Evolutionary conservation across 1,139 yeast species (phyloP).

Genomic region (Debaryomyces robertsiae): DNA sequence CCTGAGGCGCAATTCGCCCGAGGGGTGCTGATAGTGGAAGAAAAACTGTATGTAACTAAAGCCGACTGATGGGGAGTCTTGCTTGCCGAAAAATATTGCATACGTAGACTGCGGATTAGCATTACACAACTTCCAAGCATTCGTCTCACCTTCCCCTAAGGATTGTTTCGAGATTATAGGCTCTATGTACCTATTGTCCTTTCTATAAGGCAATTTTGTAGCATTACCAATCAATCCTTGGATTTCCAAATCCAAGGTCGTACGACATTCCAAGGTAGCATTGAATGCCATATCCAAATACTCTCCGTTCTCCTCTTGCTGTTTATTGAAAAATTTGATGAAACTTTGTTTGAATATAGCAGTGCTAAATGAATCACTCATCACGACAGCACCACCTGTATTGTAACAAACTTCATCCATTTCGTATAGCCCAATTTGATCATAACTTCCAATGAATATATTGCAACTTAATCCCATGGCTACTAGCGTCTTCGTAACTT

Average conservation of each 20-base stretch:
- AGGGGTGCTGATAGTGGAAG: constrained; percentile 70
- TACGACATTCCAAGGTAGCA: constrained; percentile 59
- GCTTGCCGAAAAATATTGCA: constrained; percentile 57
- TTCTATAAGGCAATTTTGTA: constrained; percentile 38
- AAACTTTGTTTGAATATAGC: constrained; percentile 69
- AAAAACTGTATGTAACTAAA: constrained; percentile 63
- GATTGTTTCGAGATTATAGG: constrained; percentile 29
- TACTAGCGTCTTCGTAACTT: constrained; percentile 42
- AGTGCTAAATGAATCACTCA: constrained; percentile 65
- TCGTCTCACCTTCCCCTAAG: constrained; percentile 57
- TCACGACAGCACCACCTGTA: constrained; percentile 64
- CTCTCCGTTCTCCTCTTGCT: constrained; percentile 29
- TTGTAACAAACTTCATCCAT: constrained; percentile 60
- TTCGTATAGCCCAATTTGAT: constrained; percentile 66
- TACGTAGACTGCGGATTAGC: constrained; percentile 59
- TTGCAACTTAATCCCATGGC: constrained; percentile 56
- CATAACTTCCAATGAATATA: constrained; percentile 64
- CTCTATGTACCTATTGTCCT: constrained; percentile 26
- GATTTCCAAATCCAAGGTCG: constrained; percentile 50
- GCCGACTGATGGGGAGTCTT: constrained; percentile 33
- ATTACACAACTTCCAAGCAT: constrained; percentile 62
- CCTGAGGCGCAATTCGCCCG: constrained; percentile 45
- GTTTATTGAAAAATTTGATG: constrained; percentile 49
- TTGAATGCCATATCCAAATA: constrained; percentile 55
- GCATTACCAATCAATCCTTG: constrained; percentile 66